phyloP scores from a whole-genome alignment of 441 rosid species.

The Gossypium gossypioides region DNA sequence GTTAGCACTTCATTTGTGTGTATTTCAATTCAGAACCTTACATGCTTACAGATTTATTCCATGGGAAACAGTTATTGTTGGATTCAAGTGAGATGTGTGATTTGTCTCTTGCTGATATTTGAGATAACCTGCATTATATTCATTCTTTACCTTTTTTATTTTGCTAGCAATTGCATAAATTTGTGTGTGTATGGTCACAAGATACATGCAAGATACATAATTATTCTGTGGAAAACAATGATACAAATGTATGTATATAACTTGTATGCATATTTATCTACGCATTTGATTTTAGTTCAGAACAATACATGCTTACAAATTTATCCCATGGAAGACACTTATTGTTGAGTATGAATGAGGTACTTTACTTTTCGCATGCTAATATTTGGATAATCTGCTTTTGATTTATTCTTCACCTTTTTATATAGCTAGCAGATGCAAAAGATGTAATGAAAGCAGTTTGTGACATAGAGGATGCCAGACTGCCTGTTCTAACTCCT shows the following conservation, averaged over 20 bases:
- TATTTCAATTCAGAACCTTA: neutral
- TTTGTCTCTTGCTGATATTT: neutral
- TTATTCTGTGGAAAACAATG: neutral
- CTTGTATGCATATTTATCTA: neutral
- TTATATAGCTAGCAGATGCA: slow-evolving; percentile 75
- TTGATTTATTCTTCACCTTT: neutral
- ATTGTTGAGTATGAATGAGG: neutral
- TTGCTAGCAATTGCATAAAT: slow-evolving; percentile 67
- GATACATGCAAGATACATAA: neutral
- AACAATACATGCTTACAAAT: neutral
- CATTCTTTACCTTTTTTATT: slow-evolving; percentile 18
- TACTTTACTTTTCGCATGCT: neutral
- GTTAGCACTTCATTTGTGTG: neutral
- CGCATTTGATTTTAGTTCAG: neutral
- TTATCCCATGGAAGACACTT: neutral
- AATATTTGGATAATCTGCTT: neutral
- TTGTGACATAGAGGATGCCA: slow-evolving; percentile 46
- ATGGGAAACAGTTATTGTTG: neutral
- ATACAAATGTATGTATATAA: slow-evolving; percentile 22
- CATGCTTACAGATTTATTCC: neutral
- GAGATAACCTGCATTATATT: neutral
- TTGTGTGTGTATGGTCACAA: neutral
- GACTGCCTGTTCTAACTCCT: slow-evolving; percentile 86
- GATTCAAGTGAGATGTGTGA: neutral
- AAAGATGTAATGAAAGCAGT: slow-evolving; percentile 83